Evolutionary conservation across 768 basidiomycete species (phyloP).

Genomic region (Termitomyces sp.): DNA sequence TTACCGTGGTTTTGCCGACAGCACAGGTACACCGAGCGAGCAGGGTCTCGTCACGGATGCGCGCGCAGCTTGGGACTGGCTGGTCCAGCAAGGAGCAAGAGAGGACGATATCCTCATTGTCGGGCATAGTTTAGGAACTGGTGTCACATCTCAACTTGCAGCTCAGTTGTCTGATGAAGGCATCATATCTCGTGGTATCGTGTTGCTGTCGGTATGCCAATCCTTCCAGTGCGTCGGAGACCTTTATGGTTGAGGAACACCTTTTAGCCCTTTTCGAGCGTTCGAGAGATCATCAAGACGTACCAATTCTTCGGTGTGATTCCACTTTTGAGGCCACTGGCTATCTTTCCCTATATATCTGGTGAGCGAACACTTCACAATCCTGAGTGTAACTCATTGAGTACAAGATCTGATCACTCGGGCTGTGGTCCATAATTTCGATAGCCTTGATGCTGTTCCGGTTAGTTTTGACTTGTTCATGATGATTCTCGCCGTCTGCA

Average conservation of each 20-base stretch:
- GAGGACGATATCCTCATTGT: constrained; percentile 62
- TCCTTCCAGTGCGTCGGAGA: constrained; percentile 18
- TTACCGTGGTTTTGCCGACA: constrained; percentile 91
- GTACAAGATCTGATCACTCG: constrained; percentile 29
- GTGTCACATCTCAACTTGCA: constrained; percentile 53
- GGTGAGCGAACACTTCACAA: constrained; percentile 35
- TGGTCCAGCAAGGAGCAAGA: constrained; percentile 50
- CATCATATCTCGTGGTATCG: constrained; percentile 37
- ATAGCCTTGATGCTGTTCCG: constrained; percentile 56
- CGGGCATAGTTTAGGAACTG: constrained; percentile 89
- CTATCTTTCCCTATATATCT: constrained; percentile 53
- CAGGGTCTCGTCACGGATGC: constrained; percentile 69
- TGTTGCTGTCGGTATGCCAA: constrained; percentile 37
- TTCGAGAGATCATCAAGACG: constrained; percentile 58
- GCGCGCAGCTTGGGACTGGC: constrained; percentile 75
- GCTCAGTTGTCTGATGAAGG: constrained; percentile 41
- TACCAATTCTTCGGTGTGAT: constrained; percentile 62
- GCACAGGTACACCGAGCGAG: constrained; percentile 72
- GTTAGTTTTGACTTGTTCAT: constrained; percentile 30
- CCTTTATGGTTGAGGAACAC: constrained; percentile 20
- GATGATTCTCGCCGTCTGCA: not conserved
- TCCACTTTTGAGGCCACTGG: constrained; percentile 70
- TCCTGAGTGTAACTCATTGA: not conserved
- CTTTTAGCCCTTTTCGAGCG: constrained; percentile 53
- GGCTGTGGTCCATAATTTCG: constrained; percentile 44